Conservation (phyloP, 2,329 filamentous ascomycete species). For the Stenocarpella maydis region DNA sequence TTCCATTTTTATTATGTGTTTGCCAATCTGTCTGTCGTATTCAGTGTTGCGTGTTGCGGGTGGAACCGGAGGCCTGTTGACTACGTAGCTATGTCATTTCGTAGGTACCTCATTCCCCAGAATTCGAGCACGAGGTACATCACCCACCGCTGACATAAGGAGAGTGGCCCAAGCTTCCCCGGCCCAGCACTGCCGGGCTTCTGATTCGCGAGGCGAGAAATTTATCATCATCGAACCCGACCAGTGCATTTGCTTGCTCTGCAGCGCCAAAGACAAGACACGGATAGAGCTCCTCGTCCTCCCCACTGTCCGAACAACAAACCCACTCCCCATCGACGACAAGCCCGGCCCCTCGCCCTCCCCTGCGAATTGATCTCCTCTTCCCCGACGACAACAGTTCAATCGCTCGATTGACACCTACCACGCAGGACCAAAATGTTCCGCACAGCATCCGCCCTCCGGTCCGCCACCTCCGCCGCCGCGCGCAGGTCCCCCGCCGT, state of each 20-base stretch:
- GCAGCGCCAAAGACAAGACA: too few relatives aligned
- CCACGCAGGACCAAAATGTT: constrained; percentile 72
- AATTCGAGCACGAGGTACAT: not conserved
- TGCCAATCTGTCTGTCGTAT: too few relatives aligned
- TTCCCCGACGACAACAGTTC: not conserved
- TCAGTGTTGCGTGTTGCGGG: not conserved
- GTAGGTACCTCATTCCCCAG: not conserved
- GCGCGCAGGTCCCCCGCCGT: constrained; percentile 54
- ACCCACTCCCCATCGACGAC: constrained; percentile 24
- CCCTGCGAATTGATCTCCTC: constrained; percentile 14
- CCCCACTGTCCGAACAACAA: constrained; percentile 11
- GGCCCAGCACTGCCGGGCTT: constrained; percentile 1
- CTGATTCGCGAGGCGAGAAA: constrained; percentile 50
- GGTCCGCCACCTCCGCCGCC: constrained; percentile 71
- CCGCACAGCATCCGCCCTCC: constrained; percentile 84
- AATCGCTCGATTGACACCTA: not conserved
- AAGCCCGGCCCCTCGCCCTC: not conserved
- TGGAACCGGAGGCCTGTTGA: constrained; percentile 26
- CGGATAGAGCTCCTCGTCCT: constrained; percentile 34
- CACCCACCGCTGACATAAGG: constrained; percentile 16
- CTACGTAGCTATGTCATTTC: not conserved
- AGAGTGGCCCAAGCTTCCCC: constrained; percentile 32
- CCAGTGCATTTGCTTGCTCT: constrained; percentile 24
- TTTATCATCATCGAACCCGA: constrained; percentile 54
- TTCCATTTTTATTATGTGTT: not conserved